Base-by-base conservation (phyloP, 306 rosid species). In the Hippophae gyantsensis region DNA sequence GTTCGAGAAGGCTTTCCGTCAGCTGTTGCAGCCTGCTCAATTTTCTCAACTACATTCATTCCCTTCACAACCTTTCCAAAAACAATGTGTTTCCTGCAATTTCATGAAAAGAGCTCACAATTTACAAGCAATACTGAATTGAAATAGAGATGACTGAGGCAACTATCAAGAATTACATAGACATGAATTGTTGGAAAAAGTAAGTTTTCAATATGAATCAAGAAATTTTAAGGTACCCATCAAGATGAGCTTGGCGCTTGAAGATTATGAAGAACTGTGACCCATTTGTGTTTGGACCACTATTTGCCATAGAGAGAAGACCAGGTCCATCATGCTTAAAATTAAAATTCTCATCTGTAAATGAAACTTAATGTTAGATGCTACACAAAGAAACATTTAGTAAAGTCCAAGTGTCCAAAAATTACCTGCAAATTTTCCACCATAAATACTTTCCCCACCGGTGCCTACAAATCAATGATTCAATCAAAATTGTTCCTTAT, bases 391-490 rank as follows among this genome's bases (percentile, higher is more conserved):
- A 32, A 32, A 32, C 5, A 4, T 4, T 57, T 59, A 64, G 45
- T 11, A 23, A 51, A 58, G 67, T 45, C 53, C 56, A 64, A 25
- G 58, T 50, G 14, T 46, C 26, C 47, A 48, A 71, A 76, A 43
- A 52, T 68, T 74, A 93, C 99, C 99, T 57, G 88, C 84, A 79
- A 93, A 93, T 69, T 93, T 88, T 63, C 97, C 97, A 54, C 97
- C 99, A 75, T 88, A 86, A 40, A 88, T 82, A 82, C 97, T 85
- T 86, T 93, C 99, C 54, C 99, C 99, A 48, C 99, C 99, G 14
- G 86, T 93, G 65, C 99, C 99, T 93, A 78, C 74, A 74, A 72
- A 71, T 61, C 79, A 78, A 68, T 73, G 38, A 32, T 32, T 32
- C 4, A 32, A 32, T 58, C 77, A 73, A 74, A 64, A 47, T 69